These are phyloP conservation scores for Phytopythium kandeliae DNA, from an alignment of 352 stramenopile species.

Conservation along the genomic window DNA sequence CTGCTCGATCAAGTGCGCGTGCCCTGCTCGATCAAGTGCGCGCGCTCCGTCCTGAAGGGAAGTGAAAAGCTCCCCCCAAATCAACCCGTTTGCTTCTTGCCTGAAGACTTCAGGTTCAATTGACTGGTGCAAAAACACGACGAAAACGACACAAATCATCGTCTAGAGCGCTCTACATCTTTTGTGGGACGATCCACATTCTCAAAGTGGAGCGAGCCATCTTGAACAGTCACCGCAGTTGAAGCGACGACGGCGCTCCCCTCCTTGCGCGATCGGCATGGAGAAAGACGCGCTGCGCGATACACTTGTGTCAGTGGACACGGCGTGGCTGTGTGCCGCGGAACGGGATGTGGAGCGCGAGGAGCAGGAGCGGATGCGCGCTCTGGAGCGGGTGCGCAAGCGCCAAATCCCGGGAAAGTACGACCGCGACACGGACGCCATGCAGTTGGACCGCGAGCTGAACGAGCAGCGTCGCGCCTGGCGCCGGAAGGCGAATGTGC, in stretches of 20 bases:
- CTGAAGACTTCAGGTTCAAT: no score
- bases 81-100: no score
- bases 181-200: background rate
- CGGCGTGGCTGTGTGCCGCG: constrained; percentile 54
- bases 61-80: background rate
- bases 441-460: constrained; percentile 48
- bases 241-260: no score
- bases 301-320: constrained; percentile 30
- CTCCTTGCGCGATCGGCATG: no score
- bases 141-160: background rate
- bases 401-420: constrained; percentile 40
- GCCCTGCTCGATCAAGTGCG: no score
- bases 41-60: background rate
- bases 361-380: constrained; percentile 26
- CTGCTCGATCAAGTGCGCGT: no score
- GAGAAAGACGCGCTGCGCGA: constrained; percentile 22
- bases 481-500: constrained; percentile 16
- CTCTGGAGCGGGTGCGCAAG: constrained; percentile 10
- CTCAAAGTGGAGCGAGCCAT: constrained; percentile 6
- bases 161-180: background rate
- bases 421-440: constrained; percentile 27
- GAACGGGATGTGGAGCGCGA: constrained; percentile 50
- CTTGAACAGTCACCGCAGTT: background rate
- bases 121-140: background rate
- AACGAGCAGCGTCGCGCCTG: constrained; percentile 38